Base-by-base conservation (phyloP, 2,329 filamentous ascomycete species). In the Aureobasidium musti region DNA sequence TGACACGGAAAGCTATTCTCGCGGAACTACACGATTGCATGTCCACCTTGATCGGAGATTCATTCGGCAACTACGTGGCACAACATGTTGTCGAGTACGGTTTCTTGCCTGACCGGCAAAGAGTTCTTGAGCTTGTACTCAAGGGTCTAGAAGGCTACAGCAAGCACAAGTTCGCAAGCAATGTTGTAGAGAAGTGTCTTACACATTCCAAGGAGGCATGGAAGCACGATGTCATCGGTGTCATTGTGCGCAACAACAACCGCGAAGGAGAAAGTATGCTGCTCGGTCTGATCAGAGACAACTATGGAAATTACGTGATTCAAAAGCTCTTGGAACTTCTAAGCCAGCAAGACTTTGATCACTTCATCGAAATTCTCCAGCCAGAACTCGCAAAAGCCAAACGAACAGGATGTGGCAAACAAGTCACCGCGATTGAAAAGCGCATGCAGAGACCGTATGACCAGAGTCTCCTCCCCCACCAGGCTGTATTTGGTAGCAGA, bases 131-230 rank as follows among this genome's bases (percentile, higher is more conserved):
- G 30, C 81, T 92, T 54, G 89, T 98, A 70, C 88, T 89, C 70
- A 82, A 83, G 14, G 86, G 92, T 67, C 81, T 97, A 2, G 78
- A 97, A 45, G 80, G 81, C 1, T 88, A 92, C 72, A 97, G 92
- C 30, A 97, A 92, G 81, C 92, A 98, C 81, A 99, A 99, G 76
- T 96, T 91, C 74, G 94, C 95, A 0, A 97, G 93, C 74, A 98
- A 99, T 72, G 94, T 99, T 2, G 94, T 99, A 0, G 95, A 99
- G 78, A 94, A 92, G 78, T 96, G 92, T 75, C 89, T 98, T 68
- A 82, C 89, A 65, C 86, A 84, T 71, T 91, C 91, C 23, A 86
- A 86, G 0, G 80, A 85, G 23, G 82, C 88, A 60, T 90, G 96
- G 75, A 87, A 90, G 61, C 84, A 82, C 39, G 82, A 84, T 37